Conservation (phyloP, 768 basidiomycete genomes). For the Kondoa subrosea region DNA sequence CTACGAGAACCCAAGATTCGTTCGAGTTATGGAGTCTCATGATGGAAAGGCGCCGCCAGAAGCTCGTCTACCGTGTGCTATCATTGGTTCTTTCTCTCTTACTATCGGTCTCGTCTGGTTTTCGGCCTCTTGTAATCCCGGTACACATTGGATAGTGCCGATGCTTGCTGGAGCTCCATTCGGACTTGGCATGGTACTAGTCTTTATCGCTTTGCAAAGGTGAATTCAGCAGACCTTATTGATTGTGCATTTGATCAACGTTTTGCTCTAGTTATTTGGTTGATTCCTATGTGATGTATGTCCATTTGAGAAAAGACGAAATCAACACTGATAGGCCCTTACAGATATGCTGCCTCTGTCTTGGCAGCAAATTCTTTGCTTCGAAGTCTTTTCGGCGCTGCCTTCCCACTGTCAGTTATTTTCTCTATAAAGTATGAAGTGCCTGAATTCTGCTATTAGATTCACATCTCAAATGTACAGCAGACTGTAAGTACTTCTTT, state of each 20-base stretch:
- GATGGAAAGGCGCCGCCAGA: conserved; percentile 34
- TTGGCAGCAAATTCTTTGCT: conserved; percentile 30
- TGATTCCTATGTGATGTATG: neutral
- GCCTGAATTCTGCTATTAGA: neutral
- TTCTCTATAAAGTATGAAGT: neutral
- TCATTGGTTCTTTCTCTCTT: conserved; percentile 33
- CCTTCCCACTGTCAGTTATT: conserved; percentile 3
- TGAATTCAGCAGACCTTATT: conserved; percentile 4
- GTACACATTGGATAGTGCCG: conserved; percentile 49
- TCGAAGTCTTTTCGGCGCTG: conserved; percentile 26
- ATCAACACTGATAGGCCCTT: neutral
- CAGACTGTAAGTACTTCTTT: no score
- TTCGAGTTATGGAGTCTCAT: conserved; percentile 26
- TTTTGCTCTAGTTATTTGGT: neutral
- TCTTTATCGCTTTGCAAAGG: conserved; percentile 9
- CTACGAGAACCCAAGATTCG: conserved; percentile 33
- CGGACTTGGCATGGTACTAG: conserved; percentile 16
- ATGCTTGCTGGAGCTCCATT: conserved; percentile 36
- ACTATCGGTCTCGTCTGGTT: conserved; percentile 29
- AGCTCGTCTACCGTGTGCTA: conserved; percentile 33
- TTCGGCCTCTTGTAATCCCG: neutral
- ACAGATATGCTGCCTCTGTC: conserved; percentile 24
- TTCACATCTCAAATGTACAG: conserved; percentile 11
- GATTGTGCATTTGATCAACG: conserved; percentile 6
- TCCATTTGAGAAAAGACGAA: neutral